A percentile compares a stretch with the other conserved stretches of the same genome.
phyloP scores from a whole-genome alignment of 805 yeast genomes.

The Wickerhamiella sergipiensis region DNA sequence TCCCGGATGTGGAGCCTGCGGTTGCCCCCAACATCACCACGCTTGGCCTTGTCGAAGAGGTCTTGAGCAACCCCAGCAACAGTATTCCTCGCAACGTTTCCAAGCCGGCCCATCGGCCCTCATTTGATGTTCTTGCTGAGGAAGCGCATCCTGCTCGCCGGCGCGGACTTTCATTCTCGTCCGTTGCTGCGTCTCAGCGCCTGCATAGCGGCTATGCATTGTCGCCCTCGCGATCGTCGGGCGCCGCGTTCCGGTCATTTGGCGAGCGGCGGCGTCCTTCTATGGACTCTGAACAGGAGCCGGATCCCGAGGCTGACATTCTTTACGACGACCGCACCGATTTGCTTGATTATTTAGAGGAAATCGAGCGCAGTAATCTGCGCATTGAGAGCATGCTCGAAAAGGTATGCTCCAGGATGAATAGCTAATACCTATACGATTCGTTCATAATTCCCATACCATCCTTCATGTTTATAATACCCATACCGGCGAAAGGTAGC shows the following conservation, averaged over 20 bases:
- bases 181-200: background rate
- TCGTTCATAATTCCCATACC: too few relatives aligned
- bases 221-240: background rate
- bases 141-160: background rate
- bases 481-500: too few relatives aligned
- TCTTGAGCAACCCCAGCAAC: background rate
- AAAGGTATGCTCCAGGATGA: background rate
- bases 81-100: background rate
- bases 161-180: background rate
- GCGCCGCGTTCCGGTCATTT: background rate
- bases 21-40: conserved; percentile 6
- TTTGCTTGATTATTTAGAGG: conserved; percentile 1
- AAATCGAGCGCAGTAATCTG: conserved; percentile 2
- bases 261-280: background rate
- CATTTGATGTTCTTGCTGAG: background rate
- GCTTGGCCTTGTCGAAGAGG: conserved; percentile 7
- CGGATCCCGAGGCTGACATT: conserved; percentile 2
- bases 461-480: background rate
- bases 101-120: background rate
- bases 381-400: conserved; percentile 6
- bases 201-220: background rate
- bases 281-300: background rate
- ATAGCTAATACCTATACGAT: too few relatives aligned
- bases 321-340: background rate
- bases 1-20: conserved; percentile 1